phyloP scores from a whole-genome alignment of 495 filamentous ascomycete species.

The Aspergillus coremiiformis region DNA sequence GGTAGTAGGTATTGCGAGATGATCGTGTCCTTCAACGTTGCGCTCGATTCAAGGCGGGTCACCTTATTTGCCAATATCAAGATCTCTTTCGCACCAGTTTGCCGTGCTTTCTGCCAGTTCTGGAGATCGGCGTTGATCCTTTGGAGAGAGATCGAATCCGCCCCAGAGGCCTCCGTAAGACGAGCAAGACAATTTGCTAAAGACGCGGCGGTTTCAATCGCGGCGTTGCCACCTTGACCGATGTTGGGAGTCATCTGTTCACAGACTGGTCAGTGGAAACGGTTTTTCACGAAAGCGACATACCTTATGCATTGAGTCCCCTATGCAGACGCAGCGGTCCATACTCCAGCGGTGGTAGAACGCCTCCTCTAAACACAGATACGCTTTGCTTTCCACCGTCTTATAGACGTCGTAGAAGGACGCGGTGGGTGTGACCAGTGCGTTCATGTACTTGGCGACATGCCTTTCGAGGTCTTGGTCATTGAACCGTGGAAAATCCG shows the following conservation, averaged over 20 bases:
- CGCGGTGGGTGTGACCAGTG: not conserved
- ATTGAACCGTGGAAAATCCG: conserved; percentile 25
- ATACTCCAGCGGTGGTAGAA: conserved; percentile 10
- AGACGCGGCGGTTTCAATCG: conserved; percentile 34
- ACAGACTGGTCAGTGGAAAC: not conserved
- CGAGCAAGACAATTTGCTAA: conserved; percentile 31
- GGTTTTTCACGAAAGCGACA: not conserved
- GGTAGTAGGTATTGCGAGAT: conserved; percentile 1
- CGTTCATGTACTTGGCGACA: not conserved
- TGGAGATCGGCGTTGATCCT: not conserved
- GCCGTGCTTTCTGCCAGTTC: conserved; percentile 1
- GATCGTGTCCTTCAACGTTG: not conserved
- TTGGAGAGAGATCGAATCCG: not conserved
- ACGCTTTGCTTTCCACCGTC: not conserved
- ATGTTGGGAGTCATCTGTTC: conserved; percentile 16
- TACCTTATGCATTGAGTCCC: conserved; percentile 22
- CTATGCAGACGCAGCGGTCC: conserved; percentile 18
- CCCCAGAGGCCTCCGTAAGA: not conserved
- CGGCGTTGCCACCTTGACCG: conserved; percentile 16
- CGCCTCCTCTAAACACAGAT: conserved; percentile 15
- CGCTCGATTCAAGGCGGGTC: not conserved
- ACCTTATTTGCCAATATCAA: not conserved
- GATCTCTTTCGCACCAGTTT: not conserved
- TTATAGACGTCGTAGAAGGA: conserved; percentile 1
- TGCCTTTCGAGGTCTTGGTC: not conserved